Percentiles rank a stretch among this genome's conserved stretches.
Conservation (phyloP, 768 basidiomycete genomes). For the Phanerochaete carnosa region DNA sequence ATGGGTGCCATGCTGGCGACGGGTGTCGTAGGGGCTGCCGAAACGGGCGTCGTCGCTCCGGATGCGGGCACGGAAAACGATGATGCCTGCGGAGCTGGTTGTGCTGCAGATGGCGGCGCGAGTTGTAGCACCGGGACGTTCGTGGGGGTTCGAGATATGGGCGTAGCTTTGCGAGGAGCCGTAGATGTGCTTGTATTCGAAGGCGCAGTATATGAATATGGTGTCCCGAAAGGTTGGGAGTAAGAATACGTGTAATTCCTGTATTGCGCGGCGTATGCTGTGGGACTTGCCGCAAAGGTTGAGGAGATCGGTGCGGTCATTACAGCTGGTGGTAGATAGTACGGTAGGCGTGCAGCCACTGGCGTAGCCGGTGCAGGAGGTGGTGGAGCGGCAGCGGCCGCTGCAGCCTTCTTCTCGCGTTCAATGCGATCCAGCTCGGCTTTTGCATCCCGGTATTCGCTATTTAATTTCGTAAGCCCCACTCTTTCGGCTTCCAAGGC, state of each 20-base stretch:
- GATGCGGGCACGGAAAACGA: conserved; percentile 19
- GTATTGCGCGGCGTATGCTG: conserved; percentile 23
- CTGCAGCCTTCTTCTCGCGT: conserved; percentile 57
- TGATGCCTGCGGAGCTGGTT: conserved; percentile 12
- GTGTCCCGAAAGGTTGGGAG: conserved; percentile 19
- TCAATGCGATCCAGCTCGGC: conserved; percentile 66
- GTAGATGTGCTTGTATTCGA: neutral
- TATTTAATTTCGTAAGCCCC: conserved; percentile 52
- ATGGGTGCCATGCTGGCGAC: conserved; percentile 23
- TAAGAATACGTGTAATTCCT: conserved; percentile 26
- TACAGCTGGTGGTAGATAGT: conserved; percentile 24
- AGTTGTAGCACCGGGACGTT: neutral
- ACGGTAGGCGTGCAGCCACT: neutral
- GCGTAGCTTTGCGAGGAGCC: neutral
- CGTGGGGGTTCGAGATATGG: conserved; percentile 1
- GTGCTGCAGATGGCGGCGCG: neutral
- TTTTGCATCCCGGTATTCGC: conserved; percentile 60
- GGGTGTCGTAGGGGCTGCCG: neutral
- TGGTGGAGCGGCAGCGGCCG: conserved; percentile 17
- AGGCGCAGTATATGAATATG: conserved; percentile 21
- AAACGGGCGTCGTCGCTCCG: conserved; percentile 2
- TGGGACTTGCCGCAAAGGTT: neutral
- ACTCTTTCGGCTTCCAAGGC: conserved; percentile 64
- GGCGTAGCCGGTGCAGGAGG: conserved; percentile 4
- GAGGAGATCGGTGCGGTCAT: conserved; percentile 28